Evolutionary conservation across 2,329 filamentous ascomycete genomes (phyloP).

Genomic region (Penicillium fuscoglaucum): DNA sequence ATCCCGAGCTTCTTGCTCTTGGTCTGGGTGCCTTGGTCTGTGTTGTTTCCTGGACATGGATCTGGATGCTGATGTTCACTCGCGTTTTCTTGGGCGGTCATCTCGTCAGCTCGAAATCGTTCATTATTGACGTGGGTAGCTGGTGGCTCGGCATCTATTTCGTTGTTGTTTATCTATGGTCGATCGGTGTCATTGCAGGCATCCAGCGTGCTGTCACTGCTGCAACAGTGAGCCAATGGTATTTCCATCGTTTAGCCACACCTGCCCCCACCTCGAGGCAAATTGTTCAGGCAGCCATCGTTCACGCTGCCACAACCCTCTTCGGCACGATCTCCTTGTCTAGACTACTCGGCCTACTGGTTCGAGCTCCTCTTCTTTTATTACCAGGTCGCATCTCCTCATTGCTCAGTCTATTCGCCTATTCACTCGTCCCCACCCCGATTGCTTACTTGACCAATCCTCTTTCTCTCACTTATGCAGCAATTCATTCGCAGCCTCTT

Average conservation of each 20-base stretch:
- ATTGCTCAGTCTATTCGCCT: slow-evolving; percentile 68
- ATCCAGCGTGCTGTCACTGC: slow-evolving; percentile 89
- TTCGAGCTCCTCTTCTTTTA: slow-evolving; percentile 81
- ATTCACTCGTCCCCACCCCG: slow-evolving; percentile 79
- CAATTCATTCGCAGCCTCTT: slow-evolving; percentile 87
- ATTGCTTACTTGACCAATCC: slow-evolving; percentile 87
- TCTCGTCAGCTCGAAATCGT: slow-evolving; percentile 62
- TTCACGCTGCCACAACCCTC: slow-evolving; percentile 79
- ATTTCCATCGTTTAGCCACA: slow-evolving; percentile 86
- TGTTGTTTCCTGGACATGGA: slow-evolving; percentile 88
- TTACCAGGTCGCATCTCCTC: slow-evolving; percentile 74
- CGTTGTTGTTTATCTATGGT: slow-evolving; percentile 94
- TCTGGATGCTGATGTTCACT: slow-evolving; percentile 96
- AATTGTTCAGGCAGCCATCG: slow-evolving; percentile 78
- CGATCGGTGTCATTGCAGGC: slow-evolving; percentile 79
- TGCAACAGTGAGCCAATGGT: slow-evolving; percentile 97
- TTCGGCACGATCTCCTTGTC: slow-evolving; percentile 92
- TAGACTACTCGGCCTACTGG: slow-evolving; percentile 74
- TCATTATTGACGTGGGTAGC: slow-evolving; percentile 81
- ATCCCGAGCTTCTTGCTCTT: slow-evolving; percentile 78
- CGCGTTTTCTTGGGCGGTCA: slow-evolving; percentile 92
- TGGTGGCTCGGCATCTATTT: slow-evolving; percentile 97
- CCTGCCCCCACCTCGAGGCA: slow-evolving; percentile 75
- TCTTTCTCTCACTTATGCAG: slow-evolving; percentile 85
- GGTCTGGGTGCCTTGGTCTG: slow-evolving; percentile 74